Base-by-base conservation (phyloP, 768 basidiomycete species). In the Rhizopogon vulgaris region DNA sequence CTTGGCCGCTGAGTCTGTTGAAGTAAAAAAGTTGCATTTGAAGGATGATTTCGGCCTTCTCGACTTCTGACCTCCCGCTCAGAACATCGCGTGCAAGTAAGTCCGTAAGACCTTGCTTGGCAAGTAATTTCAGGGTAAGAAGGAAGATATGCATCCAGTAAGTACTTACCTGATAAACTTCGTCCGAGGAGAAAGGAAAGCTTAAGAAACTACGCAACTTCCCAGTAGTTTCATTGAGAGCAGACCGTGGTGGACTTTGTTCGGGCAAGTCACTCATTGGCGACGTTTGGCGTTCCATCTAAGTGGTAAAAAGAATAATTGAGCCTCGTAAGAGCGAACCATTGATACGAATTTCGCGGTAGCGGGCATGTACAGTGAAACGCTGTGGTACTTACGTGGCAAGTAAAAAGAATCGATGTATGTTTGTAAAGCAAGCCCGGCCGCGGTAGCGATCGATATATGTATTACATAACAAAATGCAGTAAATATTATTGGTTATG, bases 21-120 rank as follows among this genome's bases (percentile, higher is more conserved):
- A 87, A 90, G 68, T 87, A 90, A 62, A 85, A 90, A 0, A 88
- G 73, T 15, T 78, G 73, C 1, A 80, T 79, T 37, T 74, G 75
- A 9, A 78, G 73, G 32, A 83, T 52, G 28, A 79, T 67, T 24
- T 80, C 76, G 12, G 77, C 75, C 51, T 60, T 67, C 32, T 76
- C 70, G 17, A 71, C 72, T 7, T 71, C 63, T 1, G 74, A 52
- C 28, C 64, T 60, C 62, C 60, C 55, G 8, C 69, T 61, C 32
- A 76, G 55, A 3, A 73, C 63, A 11, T 71, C 71, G 12, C 71
- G 74, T 5, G 75, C 63, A 6, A 83, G 56, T 28, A 89, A 77
- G 51, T 75, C 78, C 54, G 75, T 73, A 38, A 88, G 69, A 58
- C 87, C 87, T 78, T 82, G 78, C 85, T 87, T 77, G 60, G 56